phyloP scores from a whole-genome alignment of 2,329 filamentous ascomycete genomes.

The Arthrinium puccinioides region DNA sequence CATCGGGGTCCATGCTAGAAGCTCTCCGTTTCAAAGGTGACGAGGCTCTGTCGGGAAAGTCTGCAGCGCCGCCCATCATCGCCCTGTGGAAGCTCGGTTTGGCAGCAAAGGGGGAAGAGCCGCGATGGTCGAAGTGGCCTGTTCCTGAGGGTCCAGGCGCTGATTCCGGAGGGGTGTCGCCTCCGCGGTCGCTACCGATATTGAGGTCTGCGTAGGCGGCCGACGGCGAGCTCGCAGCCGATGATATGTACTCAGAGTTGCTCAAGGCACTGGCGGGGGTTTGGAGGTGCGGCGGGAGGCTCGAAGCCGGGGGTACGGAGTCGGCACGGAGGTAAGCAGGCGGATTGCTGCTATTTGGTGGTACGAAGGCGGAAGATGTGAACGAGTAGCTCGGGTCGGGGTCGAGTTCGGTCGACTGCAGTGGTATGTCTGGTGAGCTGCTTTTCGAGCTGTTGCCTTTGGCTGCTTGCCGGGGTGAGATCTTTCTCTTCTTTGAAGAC shows the following conservation, averaged over 20 bases:
- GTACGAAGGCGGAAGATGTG: conserved; percentile 31
- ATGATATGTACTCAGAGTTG: conserved; percentile 43
- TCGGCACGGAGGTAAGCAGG: conserved; percentile 19
- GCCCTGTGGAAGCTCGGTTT: conserved; percentile 40
- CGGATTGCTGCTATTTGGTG: conserved; percentile 27
- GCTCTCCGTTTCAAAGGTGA: conserved; percentile 59
- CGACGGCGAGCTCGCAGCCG: conserved; percentile 51
- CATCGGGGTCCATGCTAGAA: conserved; percentile 52
- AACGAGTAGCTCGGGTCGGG: conserved; percentile 45
- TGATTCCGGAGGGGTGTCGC: conserved; percentile 29
- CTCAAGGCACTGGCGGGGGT: conserved; percentile 34
- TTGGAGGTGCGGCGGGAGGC: conserved; percentile 45
- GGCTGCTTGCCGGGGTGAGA: conserved; percentile 40
- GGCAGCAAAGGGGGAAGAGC: conserved; percentile 41
- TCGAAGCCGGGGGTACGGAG: conserved; percentile 36
- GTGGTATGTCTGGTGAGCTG: conserved; percentile 34
- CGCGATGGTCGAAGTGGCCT: conserved; percentile 27
- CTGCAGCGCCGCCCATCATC: conserved; percentile 54
- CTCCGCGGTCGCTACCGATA: conserved; percentile 47
- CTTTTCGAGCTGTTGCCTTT: conserved; percentile 30
- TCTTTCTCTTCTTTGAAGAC: conserved; percentile 68
- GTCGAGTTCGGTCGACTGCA: conserved; percentile 42
- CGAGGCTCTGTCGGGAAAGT: conserved; percentile 52
- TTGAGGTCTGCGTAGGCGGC: conserved; percentile 50
- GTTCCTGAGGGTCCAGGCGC: conserved; percentile 33